phyloP scores from a whole-genome alignment of 1,284 basidiomycete genomes.

The Cryptococcus sp. region DNA sequence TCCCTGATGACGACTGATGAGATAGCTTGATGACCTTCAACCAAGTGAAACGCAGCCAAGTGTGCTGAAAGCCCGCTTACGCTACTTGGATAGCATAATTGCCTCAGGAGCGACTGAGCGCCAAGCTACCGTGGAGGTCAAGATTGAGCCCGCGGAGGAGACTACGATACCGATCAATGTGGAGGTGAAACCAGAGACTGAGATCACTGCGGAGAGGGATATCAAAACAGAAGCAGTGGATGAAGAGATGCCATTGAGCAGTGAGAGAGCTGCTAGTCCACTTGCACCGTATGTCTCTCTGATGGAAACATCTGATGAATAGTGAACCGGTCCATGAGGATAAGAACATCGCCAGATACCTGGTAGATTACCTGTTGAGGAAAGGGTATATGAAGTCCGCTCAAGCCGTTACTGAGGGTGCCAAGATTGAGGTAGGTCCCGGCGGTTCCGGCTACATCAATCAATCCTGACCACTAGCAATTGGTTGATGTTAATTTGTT shows the following conservation, averaged over 20 bases:
- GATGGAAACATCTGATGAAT: neutral
- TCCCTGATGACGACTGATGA: neutral
- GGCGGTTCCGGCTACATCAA: neutral
- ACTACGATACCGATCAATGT: neutral
- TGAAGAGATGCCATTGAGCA: neutral
- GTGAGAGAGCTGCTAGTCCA: neutral
- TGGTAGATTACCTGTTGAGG: constrained; percentile 86
- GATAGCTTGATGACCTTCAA: constrained; percentile 42
- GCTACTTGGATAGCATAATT: constrained; percentile 13
- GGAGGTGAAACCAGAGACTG: neutral
- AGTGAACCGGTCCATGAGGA: constrained; percentile 16
- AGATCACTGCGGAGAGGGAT: neutral
- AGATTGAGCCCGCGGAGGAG: neutral
- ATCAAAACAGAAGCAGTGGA: neutral
- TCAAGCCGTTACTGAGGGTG: constrained; percentile 25
- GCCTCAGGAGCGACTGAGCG: neutral
- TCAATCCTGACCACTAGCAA: constrained; percentile 51
- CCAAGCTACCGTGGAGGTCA: neutral
- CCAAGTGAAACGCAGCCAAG: constrained; percentile 20
- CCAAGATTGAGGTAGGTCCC: constrained; percentile 37
- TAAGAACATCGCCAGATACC: constrained; percentile 68
- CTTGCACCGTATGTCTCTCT: constrained; percentile 1
- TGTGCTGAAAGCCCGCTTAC: constrained; percentile 20
- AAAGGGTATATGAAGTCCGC: constrained; percentile 42
- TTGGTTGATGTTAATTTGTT: constrained; percentile 90